Conservation (phyloP, 2,329 filamentous ascomycete genomes). For the Pyrenophora tritici-repentis region DNA sequence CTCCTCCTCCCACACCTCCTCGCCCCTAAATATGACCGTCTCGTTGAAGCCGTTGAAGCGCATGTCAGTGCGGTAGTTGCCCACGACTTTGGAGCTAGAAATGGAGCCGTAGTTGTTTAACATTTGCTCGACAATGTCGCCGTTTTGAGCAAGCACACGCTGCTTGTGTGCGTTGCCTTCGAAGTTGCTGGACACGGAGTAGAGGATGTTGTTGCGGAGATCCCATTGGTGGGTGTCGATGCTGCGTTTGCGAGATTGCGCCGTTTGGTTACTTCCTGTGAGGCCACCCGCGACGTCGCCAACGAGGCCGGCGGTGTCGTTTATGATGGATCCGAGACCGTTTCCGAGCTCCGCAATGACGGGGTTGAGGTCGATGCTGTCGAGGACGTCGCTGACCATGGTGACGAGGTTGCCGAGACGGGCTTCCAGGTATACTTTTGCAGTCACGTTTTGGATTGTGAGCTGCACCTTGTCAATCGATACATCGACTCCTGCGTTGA, state of each 20-base stretch:
- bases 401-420: conserved; percentile 63
- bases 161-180: conserved; percentile 59
- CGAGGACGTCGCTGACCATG: conserved; percentile 64
- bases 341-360: conserved; percentile 61
- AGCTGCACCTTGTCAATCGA: conserved; percentile 62
- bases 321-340: conserved; percentile 56
- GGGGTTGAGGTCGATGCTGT: conserved; percentile 65
- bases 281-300: conserved; percentile 30
- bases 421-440: conserved; percentile 64
- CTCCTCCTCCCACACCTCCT: conserved; percentile 57
- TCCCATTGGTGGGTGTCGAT: conserved; percentile 51
- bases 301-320: conserved; percentile 40
- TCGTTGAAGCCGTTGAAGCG: conserved; percentile 58
- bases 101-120: conserved; percentile 61
- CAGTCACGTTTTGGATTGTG: conserved; percentile 62
- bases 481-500: conserved; percentile 65
- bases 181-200: conserved; percentile 63
- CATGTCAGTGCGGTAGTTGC: conserved; percentile 59
- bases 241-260: conserved; percentile 32
- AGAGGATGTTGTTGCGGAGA: conserved; percentile 63
- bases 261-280: conserved; percentile 14
- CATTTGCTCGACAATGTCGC: conserved; percentile 59
- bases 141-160: conserved; percentile 61
- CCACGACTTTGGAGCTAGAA: conserved; percentile 51
- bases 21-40: conserved; percentile 48